Evolutionary conservation across 495 filamentous ascomycete genomes (phyloP).

Genomic region (Ramalina peruviana): DNA sequence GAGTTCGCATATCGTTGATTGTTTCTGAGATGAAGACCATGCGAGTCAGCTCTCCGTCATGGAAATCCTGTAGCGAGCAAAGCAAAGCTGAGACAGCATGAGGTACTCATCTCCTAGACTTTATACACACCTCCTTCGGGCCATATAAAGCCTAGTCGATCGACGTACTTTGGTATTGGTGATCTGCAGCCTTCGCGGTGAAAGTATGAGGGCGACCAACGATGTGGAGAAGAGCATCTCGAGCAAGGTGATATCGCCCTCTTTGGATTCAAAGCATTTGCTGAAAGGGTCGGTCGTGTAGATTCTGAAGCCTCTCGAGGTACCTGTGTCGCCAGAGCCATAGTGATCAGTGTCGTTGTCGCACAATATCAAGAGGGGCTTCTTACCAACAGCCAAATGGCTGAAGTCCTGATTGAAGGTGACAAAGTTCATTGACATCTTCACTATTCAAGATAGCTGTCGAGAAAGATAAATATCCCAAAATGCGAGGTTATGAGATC

Average conservation of each 20-base stretch:
- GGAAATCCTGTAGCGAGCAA: neutral
- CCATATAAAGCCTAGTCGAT: neutral
- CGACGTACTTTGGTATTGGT: conserved; percentile 84
- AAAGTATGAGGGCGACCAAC: conserved; percentile 83
- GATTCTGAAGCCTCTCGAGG: conserved; percentile 81
- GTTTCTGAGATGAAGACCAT: conserved; percentile 38
- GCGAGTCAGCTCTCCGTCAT: conserved; percentile 1
- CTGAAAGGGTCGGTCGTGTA: conserved; percentile 93
- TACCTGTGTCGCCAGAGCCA: conserved; percentile 37
- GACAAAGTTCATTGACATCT: conserved; percentile 82
- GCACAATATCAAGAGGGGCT: neutral
- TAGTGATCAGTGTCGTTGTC: neutral
- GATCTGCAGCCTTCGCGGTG: conserved; percentile 80
- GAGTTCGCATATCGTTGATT: conserved; percentile 95
- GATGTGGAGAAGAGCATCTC: conserved; percentile 99
- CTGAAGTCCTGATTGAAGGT: conserved; percentile 99
- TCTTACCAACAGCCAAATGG: conserved; percentile 80
- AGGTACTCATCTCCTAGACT: conserved; percentile 2
- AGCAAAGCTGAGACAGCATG: neutral
- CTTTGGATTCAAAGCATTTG: conserved; percentile 83
- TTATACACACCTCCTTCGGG: neutral
- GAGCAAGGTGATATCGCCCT: conserved; percentile 84
- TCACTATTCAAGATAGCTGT: conserved; percentile 8
- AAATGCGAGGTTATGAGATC: neutral
- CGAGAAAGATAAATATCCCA: neutral